phyloP scores from a whole-genome alignment of 352 stramenopile species.

The Pythium apleroticum region DNA sequence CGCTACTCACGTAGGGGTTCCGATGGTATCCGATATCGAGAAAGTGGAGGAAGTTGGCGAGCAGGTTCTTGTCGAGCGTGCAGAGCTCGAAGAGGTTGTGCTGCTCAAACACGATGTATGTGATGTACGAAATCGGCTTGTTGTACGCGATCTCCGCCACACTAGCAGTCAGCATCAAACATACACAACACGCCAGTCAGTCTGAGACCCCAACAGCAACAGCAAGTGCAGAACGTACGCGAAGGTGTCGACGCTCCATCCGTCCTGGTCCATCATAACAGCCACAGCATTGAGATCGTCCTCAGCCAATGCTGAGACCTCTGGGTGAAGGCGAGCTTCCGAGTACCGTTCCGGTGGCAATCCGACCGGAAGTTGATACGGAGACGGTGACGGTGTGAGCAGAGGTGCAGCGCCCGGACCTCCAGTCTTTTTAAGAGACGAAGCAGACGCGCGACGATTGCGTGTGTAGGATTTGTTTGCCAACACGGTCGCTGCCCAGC shows the following conservation, averaged over 20 bases:
- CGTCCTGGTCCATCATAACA: slow-evolving; percentile 70
- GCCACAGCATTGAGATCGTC: slow-evolving; percentile 66
- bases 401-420: background rate
- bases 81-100: slow-evolving; percentile 80
- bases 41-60: slow-evolving; percentile 82
- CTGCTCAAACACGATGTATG: slow-evolving; percentile 81
- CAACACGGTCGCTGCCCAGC: slow-evolving; percentile 71
- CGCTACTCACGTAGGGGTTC: slow-evolving; percentile 70
- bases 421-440: slow-evolving; percentile 34
- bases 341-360: slow-evolving; percentile 29
- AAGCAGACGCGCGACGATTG: slow-evolving; percentile 53
- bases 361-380: background rate
- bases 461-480: slow-evolving; percentile 80
- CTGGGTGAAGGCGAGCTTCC: slow-evolving; percentile 57
- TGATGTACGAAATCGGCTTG: slow-evolving; percentile 80
- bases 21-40: slow-evolving; percentile 78
- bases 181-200: background rate
- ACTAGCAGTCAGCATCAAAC: slow-evolving; percentile 23
- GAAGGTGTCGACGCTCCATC: slow-evolving; percentile 75
- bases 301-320: slow-evolving; percentile 55
- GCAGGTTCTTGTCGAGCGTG: slow-evolving; percentile 65
- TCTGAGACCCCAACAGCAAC: background rate
- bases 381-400: background rate
- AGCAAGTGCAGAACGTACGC: slow-evolving; percentile 37
- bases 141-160: slow-evolving; percentile 63